A percentile compares a stretch with the other conserved stretches of the same genome.
These are phyloP conservation scores for Graphilbum sp. DNA, from an alignment of 2,329 filamentous ascomycete genomes.

Conservation along the genomic window DNA sequence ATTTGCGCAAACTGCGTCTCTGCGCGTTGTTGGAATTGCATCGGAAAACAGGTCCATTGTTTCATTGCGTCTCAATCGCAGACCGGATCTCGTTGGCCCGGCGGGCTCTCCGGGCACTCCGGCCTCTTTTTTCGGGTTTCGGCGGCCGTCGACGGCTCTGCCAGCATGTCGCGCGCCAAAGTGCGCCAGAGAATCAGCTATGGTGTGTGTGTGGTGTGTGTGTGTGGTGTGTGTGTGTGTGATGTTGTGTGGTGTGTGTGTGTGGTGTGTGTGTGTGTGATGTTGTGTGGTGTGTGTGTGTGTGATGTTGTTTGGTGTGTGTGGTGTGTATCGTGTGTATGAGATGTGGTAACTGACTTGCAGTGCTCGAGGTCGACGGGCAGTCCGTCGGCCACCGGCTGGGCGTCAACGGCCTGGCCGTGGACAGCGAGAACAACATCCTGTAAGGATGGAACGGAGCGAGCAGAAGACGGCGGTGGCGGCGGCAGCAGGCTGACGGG, in stretches of 20 bases:
- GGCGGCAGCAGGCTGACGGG: constrained; percentile 1
- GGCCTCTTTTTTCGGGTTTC: not conserved
- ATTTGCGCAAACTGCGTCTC: too few relatives aligned
- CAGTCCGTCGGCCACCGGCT: constrained; percentile 69
- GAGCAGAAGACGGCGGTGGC: too few relatives aligned
- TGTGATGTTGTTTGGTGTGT: too few relatives aligned
- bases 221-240: not conserved
- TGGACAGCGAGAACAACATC: constrained; percentile 68
- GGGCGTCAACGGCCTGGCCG: constrained; percentile 84
- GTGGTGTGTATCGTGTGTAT: too few relatives aligned
- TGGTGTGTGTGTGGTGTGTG: constrained; percentile 25
- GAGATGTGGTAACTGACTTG: constrained; percentile 8
- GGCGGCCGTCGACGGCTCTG: not conserved
- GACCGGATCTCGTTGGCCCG: not conserved
- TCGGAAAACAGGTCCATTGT: too few relatives aligned
- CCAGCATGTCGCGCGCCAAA: constrained; percentile 19
- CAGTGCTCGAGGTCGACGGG: constrained; percentile 40
- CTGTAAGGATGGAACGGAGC: constrained; percentile 42
- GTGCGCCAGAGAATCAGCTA: constrained; percentile 51
- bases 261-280: not conserved
- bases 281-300: not conserved
- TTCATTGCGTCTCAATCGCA: too few relatives aligned
- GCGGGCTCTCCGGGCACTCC: not conserved
- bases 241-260: too few relatives aligned
- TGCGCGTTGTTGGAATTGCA: too few relatives aligned